phyloP scores from a whole-genome alignment of 2,329 filamentous ascomycete species.

The Aspergillus quadricinctus region DNA sequence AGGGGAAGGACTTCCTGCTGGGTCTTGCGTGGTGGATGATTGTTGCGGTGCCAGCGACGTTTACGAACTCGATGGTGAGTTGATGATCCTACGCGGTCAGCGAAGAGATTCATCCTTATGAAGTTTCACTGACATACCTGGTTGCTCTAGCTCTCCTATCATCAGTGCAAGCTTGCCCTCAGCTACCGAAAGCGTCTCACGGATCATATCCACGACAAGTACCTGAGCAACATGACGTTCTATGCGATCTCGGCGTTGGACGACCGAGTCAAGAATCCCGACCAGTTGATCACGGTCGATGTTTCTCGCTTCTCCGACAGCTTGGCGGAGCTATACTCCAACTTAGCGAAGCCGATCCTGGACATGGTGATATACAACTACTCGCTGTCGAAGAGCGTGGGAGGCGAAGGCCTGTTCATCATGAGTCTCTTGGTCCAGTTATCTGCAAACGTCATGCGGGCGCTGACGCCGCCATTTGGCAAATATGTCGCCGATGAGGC shows the following conservation, averaged over 20 bases:
- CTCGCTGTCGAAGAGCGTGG: slow-evolving; percentile 88
- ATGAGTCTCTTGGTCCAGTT: slow-evolving; percentile 93
- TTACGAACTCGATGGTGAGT: slow-evolving; percentile 95
- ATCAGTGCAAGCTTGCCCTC: slow-evolving; percentile 89
- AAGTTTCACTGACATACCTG: slow-evolving; percentile 2
- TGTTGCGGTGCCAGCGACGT: slow-evolving; percentile 90
- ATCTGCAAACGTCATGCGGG: slow-evolving; percentile 88
- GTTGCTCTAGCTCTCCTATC: slow-evolving; percentile 71
- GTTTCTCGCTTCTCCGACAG: slow-evolving; percentile 96
- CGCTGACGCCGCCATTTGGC: slow-evolving; percentile 90
- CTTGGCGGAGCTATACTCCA: slow-evolving; percentile 90
- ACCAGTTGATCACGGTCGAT: slow-evolving; percentile 95
- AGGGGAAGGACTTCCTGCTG: slow-evolving; percentile 81
- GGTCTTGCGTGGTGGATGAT: slow-evolving; percentile 98
- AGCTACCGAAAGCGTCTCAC: slow-evolving; percentile 91
- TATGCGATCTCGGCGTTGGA: slow-evolving; percentile 94
- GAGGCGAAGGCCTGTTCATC: slow-evolving; percentile 89
- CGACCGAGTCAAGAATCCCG: slow-evolving; percentile 96
- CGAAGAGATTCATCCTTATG: background rate
- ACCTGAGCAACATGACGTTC: slow-evolving; percentile 95
- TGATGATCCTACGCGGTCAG: background rate
- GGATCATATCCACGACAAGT: slow-evolving; percentile 91
- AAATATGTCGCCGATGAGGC: slow-evolving; percentile 98
- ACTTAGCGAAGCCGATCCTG: slow-evolving; percentile 86
- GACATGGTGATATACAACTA: slow-evolving; percentile 98